Evolutionary conservation across 2,329 filamentous ascomycete species (phyloP).

Genomic region (Metarhizium album): DNA sequence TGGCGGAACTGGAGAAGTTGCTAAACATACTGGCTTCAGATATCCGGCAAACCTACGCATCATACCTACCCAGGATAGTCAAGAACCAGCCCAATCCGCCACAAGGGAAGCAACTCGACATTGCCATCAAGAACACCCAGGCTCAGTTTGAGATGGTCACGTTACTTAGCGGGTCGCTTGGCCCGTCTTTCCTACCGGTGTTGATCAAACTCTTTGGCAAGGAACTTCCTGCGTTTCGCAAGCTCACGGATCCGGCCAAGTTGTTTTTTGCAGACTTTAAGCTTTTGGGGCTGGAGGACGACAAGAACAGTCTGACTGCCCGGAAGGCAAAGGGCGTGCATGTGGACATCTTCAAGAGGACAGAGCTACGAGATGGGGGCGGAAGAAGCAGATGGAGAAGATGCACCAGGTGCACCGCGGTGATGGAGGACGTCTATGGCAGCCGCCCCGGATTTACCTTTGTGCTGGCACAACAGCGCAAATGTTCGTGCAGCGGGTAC

Average conservation of each 20-base stretch:
- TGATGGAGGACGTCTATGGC: conserved; percentile 51
- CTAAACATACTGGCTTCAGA: conserved; percentile 38
- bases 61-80: conserved; percentile 32
- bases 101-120: conserved; percentile 31
- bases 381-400: conserved; percentile 22
- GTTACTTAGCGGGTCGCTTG: conserved; percentile 37
- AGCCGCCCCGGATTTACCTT: conserved; percentile 40
- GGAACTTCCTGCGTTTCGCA: conserved; percentile 47
- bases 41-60: conserved; percentile 39
- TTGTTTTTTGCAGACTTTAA: conserved; percentile 65
- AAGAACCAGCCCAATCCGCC: conserved; percentile 35
- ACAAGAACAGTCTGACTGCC: conserved; percentile 34
- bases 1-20: conserved; percentile 52
- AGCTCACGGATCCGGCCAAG: conserved; percentile 50
- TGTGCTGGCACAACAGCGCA: conserved; percentile 42
- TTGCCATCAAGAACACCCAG: conserved; percentile 34
- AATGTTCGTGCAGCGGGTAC: conserved; percentile 43
- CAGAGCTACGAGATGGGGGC: conserved; percentile 32
- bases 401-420: conserved; percentile 47
- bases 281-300: conserved; percentile 55
- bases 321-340: conserved; percentile 27
- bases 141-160: conserved; percentile 40
- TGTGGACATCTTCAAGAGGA: conserved; percentile 48
- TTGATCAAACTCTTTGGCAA: conserved; percentile 55
- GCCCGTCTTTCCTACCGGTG: conserved; percentile 39